Conservation (phyloP, 148 eudicot species). For the Rhododendron griersonianum region DNA sequence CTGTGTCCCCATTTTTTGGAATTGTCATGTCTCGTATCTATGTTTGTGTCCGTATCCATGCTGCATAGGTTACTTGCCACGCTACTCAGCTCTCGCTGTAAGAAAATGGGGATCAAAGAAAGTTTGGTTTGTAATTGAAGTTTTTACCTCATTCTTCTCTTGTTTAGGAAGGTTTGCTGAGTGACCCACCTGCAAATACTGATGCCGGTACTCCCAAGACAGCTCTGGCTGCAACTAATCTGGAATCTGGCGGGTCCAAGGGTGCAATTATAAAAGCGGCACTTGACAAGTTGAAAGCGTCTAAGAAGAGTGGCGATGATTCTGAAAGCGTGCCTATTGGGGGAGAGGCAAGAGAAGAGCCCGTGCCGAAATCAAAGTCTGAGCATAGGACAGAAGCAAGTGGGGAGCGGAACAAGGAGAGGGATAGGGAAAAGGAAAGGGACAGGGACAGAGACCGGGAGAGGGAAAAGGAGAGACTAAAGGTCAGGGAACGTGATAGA, state of each 20-base stretch:
- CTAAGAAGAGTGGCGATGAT: slow-evolving; percentile 68
- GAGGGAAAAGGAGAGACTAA: slow-evolving; percentile 44
- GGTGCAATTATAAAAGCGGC: slow-evolving; percentile 45
- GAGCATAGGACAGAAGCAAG: slow-evolving; percentile 52
- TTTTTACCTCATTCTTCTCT: neutral
- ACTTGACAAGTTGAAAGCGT: slow-evolving; percentile 55
- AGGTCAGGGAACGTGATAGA: slow-evolving; percentile 61
- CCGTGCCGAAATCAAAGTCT: slow-evolving; percentile 30
- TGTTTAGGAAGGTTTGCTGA: slow-evolving; percentile 51
- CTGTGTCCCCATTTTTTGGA: neutral
- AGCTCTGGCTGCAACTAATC: slow-evolving; percentile 23
- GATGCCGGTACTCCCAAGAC: slow-evolving; percentile 39
- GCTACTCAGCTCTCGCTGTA: neutral
- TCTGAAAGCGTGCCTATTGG: slow-evolving; percentile 32
- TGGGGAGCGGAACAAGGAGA: slow-evolving; percentile 57
- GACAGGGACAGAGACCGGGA: slow-evolving; percentile 64
- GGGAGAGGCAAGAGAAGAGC: slow-evolving; percentile 54
- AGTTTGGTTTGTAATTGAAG: neutral
- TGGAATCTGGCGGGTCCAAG: slow-evolving; percentile 48
- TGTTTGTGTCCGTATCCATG: neutral
- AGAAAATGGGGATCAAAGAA: neutral
- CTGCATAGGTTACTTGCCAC: neutral
- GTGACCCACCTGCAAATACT: slow-evolving; percentile 37
- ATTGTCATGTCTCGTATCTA: neutral
- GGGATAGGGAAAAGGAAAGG: slow-evolving; percentile 52